A percentile compares a stretch with the other conserved stretches of the same genome.
phyloP scores from a whole-genome alignment of 2,329 filamentous ascomycete species.

The Verticillium nonalfalfae region DNA sequence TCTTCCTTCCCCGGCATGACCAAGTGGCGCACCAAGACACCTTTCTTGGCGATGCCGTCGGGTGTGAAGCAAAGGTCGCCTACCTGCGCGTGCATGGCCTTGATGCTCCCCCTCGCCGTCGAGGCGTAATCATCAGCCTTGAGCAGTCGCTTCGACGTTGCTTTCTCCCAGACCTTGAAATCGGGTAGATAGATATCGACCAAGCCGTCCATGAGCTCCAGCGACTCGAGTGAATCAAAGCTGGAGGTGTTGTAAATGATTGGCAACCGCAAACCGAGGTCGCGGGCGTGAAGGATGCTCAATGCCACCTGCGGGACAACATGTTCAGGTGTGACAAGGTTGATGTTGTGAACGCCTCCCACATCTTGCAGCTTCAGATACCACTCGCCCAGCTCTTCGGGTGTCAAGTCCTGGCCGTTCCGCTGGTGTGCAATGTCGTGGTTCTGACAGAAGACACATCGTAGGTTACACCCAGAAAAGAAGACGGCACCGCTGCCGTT shows the following conservation, averaged over 20 bases:
- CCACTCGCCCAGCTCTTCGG: constrained; percentile 75
- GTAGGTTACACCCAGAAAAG: constrained; percentile 68
- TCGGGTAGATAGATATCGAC: constrained; percentile 86
- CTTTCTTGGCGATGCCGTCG: constrained; percentile 75
- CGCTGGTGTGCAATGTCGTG: constrained; percentile 76
- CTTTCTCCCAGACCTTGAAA: constrained; percentile 73
- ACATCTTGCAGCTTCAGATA: constrained; percentile 75
- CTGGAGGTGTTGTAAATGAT: constrained; percentile 83
- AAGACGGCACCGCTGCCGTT: constrained; percentile 77
- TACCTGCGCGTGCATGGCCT: constrained; percentile 74
- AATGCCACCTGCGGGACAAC: constrained; percentile 78
- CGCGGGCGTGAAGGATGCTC: constrained; percentile 65
- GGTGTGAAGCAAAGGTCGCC: constrained; percentile 77
- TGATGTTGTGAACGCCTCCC: constrained; percentile 84
- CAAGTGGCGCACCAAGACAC: constrained; percentile 69
- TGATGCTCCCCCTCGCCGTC: constrained; percentile 69
- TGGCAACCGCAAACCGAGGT: constrained; percentile 63
- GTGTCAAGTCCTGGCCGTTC: constrained; percentile 74
- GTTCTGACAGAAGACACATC: constrained; percentile 77
- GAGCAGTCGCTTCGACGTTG: constrained; percentile 62
- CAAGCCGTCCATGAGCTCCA: constrained; percentile 69
- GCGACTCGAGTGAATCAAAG: constrained; percentile 68
- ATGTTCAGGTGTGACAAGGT: constrained; percentile 80
- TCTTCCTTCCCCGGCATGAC: constrained; percentile 78
- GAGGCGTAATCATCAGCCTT: constrained; percentile 73